A percentile compares a stretch with the other conserved stretches of the same genome.
phyloP scores from a whole-genome alignment of 257 asterid genomes.

The Solanum virginianum region DNA sequence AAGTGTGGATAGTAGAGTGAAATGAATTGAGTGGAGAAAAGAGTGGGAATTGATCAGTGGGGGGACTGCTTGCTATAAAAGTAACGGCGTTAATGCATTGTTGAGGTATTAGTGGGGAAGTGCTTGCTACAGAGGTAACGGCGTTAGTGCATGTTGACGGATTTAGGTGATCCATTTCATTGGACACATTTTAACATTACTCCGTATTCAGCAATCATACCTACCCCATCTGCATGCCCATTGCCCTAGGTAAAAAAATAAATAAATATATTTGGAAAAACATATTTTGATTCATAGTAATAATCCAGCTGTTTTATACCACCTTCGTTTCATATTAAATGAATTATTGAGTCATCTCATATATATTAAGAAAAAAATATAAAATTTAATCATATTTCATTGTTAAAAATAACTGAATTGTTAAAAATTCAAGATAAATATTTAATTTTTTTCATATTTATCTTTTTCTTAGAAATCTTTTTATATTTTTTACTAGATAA shows the following conservation, averaged over 20 bases:
- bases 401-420: too few relatives aligned
- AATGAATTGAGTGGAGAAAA: not conserved
- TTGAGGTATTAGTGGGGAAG: not conserved
- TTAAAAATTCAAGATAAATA: too few relatives aligned
- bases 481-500: too few relatives aligned
- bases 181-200: not conserved
- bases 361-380: too few relatives aligned
- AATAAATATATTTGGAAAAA: too few relatives aligned
- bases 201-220: not conserved
- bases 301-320: too few relatives aligned
- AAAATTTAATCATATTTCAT: too few relatives aligned
- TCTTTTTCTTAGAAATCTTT: too few relatives aligned
- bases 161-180: not conserved
- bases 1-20: not conserved
- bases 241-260: not conserved
- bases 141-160: not conserved
- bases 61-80: not conserved
- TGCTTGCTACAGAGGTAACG: not conserved
- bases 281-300: too few relatives aligned
- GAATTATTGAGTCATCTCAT: too few relatives aligned
- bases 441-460: too few relatives aligned
- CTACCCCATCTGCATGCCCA: not conserved
- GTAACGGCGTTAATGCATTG: not conserved
- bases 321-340: too few relatives aligned
- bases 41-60: not conserved